Evolutionary conservation across 2,329 filamentous ascomycete species (phyloP), one percentile per base, ranked within the genome.

Genomic region (Didymosphaeria variabile): DNA sequence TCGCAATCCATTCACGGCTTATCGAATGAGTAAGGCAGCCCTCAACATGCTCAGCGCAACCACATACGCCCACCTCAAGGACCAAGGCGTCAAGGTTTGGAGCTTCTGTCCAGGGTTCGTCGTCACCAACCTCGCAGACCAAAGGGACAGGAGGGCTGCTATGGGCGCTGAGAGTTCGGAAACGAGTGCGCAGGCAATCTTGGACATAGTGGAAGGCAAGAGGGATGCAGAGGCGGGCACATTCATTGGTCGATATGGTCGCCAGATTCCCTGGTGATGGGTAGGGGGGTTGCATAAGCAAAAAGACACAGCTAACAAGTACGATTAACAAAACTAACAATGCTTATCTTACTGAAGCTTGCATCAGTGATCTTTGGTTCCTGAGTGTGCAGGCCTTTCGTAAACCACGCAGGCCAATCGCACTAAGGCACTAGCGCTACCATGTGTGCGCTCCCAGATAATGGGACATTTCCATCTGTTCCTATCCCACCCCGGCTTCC

Each of bases 21-120:
- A 79, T 50, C 72, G 73, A n/a, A 73, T 73, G 65, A 78, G 70
- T 59, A 79, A 79, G 57, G 61, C 74, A 5, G 74, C 76, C 5
- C 65, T 79, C 10, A 77, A 77, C 55, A 79, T 77, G 76, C 55
- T 78, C 74, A 71, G 67, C 5, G 66, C 66, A 2, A 73, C 71
- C 58, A 65, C 71, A 52, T 60, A 84, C 72, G 84, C 75, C 32
- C 85, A 75, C 23, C 63, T 69, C 23, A 67, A 69, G 23, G 64
- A 64, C 1, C 58, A 61, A 2, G 69, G 70, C 1, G 65, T 63
- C 57, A 77, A 76, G 57, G 59, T 75, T 5, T 77, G 69, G 70
- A 52, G 61, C 8, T 77, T 64, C 53, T 76, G 73, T 42, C 75
- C 74, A 5, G 75, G 75, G 0, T 77, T 63, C 31, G 74, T 76